Evolutionary conservation across 257 asterid genomes (phyloP).

Genomic region (Ocimum tenuiflorum): DNA sequence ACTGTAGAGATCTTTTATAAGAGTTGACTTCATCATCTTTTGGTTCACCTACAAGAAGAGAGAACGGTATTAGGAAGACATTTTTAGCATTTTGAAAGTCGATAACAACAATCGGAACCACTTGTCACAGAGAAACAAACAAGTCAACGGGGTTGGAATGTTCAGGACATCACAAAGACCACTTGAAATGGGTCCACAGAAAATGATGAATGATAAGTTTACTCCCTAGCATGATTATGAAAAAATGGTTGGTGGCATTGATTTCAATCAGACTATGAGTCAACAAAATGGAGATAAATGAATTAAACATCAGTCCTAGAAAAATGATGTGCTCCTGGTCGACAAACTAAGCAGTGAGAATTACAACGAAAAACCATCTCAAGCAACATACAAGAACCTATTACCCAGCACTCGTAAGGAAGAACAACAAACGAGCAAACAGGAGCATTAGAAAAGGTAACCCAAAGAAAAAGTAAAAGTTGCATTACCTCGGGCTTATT

Average conservation of each 20-base stretch:
- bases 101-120: not conserved
- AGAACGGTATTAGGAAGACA: not conserved
- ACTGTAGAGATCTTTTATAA: slow-evolving; percentile 68
- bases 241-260: not conserved
- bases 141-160: not conserved
- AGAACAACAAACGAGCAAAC: slow-evolving; percentile 9
- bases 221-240: not conserved
- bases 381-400: too few species aligned
- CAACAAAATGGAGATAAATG: not conserved
- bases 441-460: not conserved
- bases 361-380: not conserved
- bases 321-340: not conserved
- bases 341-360: not conserved
- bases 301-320: not conserved
- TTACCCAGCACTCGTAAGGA: too few species aligned
- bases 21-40: slow-evolving; percentile 80
- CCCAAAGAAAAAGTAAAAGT: not conserved
- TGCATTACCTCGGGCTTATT: slow-evolving; percentile 80
- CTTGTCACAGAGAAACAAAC: not conserved
- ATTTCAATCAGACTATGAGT: not conserved
- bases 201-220: not conserved
- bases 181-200: not conserved
- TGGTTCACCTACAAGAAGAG: slow-evolving; percentile 60
- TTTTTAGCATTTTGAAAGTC: not conserved
- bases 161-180: not conserved